Evolutionary conservation across 2,329 filamentous ascomycete genomes (phyloP).

Genomic region (Xylaria sp.): DNA sequence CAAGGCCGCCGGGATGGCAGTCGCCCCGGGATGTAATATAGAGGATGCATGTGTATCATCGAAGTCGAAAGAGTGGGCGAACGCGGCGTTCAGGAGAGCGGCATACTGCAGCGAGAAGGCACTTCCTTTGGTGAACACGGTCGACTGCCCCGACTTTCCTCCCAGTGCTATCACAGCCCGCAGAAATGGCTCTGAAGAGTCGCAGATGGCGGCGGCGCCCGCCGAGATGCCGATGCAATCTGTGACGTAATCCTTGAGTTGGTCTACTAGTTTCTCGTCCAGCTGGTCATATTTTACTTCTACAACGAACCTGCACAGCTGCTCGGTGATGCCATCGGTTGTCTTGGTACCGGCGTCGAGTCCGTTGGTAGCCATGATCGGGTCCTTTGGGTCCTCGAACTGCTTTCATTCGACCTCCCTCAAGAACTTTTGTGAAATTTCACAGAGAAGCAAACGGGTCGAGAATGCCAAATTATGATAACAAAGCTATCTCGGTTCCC

Average conservation of each 20-base stretch:
- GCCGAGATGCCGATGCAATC: slow-evolving; percentile 43
- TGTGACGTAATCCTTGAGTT: slow-evolving; percentile 43
- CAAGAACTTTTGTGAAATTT: not conserved
- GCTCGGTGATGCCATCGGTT: slow-evolving; percentile 30
- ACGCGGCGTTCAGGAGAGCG: slow-evolving; percentile 54
- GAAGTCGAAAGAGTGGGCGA: slow-evolving; percentile 57
- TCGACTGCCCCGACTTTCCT: slow-evolving; percentile 42
- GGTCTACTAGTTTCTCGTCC: slow-evolving; percentile 27
- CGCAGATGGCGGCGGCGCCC: slow-evolving; percentile 39
- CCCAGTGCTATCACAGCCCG: slow-evolving; percentile 49
- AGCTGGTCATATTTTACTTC: slow-evolving; percentile 37
- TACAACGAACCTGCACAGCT: slow-evolving; percentile 39
- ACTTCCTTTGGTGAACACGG: slow-evolving; percentile 50
- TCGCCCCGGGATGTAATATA: slow-evolving; percentile 55
- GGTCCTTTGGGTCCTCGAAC: not conserved
- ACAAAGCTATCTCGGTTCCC: not conserved
- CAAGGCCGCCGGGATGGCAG: slow-evolving; percentile 51
- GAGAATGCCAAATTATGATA: not conserved
- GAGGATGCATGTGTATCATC: slow-evolving; percentile 57
- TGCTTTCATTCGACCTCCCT: not conserved
- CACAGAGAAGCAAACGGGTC: not conserved
- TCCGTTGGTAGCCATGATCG: slow-evolving; percentile 9
- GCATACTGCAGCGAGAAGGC: slow-evolving; percentile 52
- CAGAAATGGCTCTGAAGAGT: slow-evolving; percentile 46
- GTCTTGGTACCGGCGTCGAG: not conserved